Conservation (phyloP, 768 basidiomycete genomes). For the Serendipita sp. region DNA sequence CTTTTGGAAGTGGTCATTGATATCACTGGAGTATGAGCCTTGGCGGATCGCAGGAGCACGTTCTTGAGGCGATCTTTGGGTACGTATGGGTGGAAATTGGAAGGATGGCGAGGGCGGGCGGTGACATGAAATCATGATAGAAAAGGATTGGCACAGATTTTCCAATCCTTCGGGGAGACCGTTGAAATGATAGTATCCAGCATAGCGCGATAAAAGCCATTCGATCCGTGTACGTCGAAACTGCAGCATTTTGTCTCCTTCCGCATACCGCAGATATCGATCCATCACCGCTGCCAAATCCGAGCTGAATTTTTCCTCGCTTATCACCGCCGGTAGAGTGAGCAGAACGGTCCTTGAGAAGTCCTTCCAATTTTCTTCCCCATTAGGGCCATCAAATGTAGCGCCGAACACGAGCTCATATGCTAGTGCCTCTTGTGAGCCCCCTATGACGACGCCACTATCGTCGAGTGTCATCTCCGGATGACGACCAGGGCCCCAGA, state of each 20-base stretch:
- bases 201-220: slow-evolving; percentile 54
- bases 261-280: slow-evolving; percentile 44
- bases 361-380: slow-evolving; percentile 32
- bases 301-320: slow-evolving; percentile 41
- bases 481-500: slow-evolving; percentile 63
- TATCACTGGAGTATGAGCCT: neutral
- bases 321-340: slow-evolving; percentile 40
- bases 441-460: slow-evolving; percentile 35
- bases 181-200: slow-evolving; percentile 36
- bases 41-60: neutral
- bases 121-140: slow-evolving; percentile 17
- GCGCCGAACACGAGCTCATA: slow-evolving; percentile 74
- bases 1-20: neutral
- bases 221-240: slow-evolving; percentile 30
- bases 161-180: slow-evolving; percentile 37
- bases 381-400: slow-evolving; percentile 28
- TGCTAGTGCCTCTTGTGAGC: slow-evolving; percentile 59
- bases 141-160: slow-evolving; percentile 38
- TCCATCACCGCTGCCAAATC: slow-evolving; percentile 51
- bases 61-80: slow-evolving; percentile 28
- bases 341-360: slow-evolving; percentile 48
- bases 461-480: slow-evolving; percentile 39
- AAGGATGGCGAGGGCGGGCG: slow-evolving; percentile 14
- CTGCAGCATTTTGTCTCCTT: slow-evolving; percentile 23
- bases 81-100: slow-evolving; percentile 32